Evolutionary conservation across 352 stramenopile species (phyloP), one percentile per base, ranked within the genome.

Genomic region (Aphanomyces cochlioides): DNA sequence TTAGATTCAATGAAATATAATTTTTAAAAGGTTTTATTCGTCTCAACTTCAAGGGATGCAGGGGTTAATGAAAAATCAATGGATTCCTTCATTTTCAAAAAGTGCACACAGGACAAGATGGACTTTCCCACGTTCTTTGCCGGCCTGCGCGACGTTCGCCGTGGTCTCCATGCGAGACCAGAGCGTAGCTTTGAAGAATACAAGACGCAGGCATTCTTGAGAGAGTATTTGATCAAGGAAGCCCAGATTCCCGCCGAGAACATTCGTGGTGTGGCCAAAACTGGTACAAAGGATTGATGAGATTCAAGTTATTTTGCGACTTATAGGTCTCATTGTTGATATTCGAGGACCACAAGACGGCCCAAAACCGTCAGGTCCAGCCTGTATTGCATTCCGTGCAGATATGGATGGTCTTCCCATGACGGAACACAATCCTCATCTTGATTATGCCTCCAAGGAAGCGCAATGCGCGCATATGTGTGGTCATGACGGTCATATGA

Each of bases 361-460:
- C 0, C 15, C 7, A 17, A 36, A 5, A 39, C 38, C 17, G 43
- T 81, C 74, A 1, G 89, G 92, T 2, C 92, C 96, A 57, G 69
- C 15, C n/a, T 70, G 64, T 36, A 61, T 99, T 7, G 85, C 96
- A 4, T 88, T 99, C 56, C 83, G 96, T 54, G 93, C 96, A 12
- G 96, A 99, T 75, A 99, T 99, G 90, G 96, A 99, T 76, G 95
- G 90, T 10, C 74, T 98, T 12, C 94, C 95, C 5, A 97, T 99
- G 73, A 73, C 90, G 72, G 87, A 95, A 65, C 66, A 88, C 65
- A 94, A 92, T 56, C 78, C 90, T 15, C 84, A 90, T 72, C 71
- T 94, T 68, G 77, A 82, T 3, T 92, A 92, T 64, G 89, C 83
- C 65, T 94, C 86, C 10, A 90, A 80, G 21, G 78, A 87, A 67